phyloP scores from a whole-genome alignment of 192 early-diverging fungal genomes.

The Entomortierella parvispora region DNA sequence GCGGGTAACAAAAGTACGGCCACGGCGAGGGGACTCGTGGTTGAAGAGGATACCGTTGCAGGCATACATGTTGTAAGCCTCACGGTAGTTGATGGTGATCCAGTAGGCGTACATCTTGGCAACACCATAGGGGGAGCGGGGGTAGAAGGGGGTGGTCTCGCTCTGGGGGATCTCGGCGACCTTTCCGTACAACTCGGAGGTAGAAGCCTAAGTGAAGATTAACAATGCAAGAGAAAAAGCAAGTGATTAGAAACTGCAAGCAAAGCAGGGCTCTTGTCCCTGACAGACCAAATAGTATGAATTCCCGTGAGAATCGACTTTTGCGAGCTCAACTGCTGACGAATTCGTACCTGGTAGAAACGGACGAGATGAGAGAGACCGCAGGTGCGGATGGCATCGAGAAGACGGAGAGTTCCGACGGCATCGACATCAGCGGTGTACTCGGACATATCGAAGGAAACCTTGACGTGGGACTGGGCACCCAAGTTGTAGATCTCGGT shows the following conservation, averaged over 20 bases:
- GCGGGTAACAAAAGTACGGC: constrained; percentile 81
- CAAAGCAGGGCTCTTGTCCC: not conserved
- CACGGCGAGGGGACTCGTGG: constrained; percentile 81
- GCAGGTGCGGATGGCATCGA: constrained; percentile 84
- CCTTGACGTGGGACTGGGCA: constrained; percentile 82
- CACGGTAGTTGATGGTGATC: constrained; percentile 85
- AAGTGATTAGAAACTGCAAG: not conserved
- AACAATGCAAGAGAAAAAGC: not conserved
- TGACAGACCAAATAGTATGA: not conserved
- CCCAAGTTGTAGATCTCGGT: constrained; percentile 84
- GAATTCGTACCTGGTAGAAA: constrained; percentile 63
- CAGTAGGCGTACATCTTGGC: constrained; percentile 85
- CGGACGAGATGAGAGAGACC: constrained; percentile 71
- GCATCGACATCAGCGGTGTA: constrained; percentile 87
- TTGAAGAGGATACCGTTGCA: constrained; percentile 86
- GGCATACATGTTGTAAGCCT: constrained; percentile 80
- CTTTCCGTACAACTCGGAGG: constrained; percentile 83
- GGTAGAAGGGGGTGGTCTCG: constrained; percentile 86
- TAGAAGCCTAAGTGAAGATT: constrained; percentile 66
- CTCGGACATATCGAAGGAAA: constrained; percentile 82
- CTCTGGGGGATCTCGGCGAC: constrained; percentile 81
- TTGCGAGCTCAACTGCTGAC: too few species aligned
- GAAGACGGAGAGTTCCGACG: constrained; percentile 79
- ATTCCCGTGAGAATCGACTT: too few species aligned
- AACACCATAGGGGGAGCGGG: constrained; percentile 83